Conservation (phyloP, 106 monocot species). For the Ottelia alismoides region DNA sequence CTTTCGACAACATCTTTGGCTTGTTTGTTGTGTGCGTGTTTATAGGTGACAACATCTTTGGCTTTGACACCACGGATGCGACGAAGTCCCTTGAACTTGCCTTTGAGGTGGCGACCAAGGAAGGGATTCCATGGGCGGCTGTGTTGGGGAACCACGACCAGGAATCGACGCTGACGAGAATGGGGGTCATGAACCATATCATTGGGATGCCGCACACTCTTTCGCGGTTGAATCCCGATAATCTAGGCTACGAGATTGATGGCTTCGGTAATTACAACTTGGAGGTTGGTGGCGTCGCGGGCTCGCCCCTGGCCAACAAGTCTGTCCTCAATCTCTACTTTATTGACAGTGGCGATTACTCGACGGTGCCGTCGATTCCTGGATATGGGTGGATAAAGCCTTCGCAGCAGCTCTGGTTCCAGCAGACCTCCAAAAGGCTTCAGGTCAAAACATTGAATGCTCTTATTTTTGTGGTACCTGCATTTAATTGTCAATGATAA, state of each 20-base stretch:
- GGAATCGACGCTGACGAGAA: conserved; percentile 58
- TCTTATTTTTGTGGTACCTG: too few relatives aligned
- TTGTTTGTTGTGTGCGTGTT: neutral
- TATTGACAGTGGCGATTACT: conserved; percentile 89
- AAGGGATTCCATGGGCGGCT: conserved; percentile 86
- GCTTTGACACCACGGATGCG: conserved; percentile 48
- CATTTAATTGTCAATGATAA: too few relatives aligned
- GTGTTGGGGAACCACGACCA: conserved; percentile 96
- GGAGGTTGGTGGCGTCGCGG: conserved; percentile 41
- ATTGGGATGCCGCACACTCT: conserved; percentile 47
- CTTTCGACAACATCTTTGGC: too few relatives aligned
- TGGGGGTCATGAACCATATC: conserved; percentile 64
- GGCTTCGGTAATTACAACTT: conserved; percentile 90
- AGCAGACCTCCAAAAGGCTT: conserved; percentile 39
- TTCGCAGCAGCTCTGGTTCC: conserved; percentile 90
- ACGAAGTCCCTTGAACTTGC: conserved; percentile 58
- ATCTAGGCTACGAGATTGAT: conserved; percentile 39
- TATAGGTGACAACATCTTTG: conserved; percentile 91
- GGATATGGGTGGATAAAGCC: conserved; percentile 89
- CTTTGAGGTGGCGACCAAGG: conserved; percentile 47
- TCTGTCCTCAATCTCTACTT: conserved; percentile 89
- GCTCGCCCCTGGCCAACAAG: conserved; percentile 45
- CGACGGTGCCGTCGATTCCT: conserved; percentile 32
- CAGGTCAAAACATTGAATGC: too few relatives aligned
- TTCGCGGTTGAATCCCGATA: conserved; percentile 52